A percentile compares a stretch with the other conserved stretches of the same genome.
These are phyloP conservation scores for Durusdinium trenchii DNA, from an alignment of 73 alveolate species.

Conservation along the genomic window DNA sequence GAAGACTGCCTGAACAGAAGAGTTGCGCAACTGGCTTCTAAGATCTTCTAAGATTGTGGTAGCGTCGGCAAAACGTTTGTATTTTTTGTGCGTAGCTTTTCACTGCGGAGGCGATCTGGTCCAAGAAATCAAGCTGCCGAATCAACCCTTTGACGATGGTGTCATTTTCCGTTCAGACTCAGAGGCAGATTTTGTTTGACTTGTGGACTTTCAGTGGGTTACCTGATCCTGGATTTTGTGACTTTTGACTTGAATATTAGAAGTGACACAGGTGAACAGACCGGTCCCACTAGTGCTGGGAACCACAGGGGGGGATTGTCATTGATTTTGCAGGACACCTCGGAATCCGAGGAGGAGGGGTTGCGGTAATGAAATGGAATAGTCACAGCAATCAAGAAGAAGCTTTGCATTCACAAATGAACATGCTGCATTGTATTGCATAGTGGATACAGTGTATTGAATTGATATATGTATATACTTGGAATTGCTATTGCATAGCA, in stretches of 20 bases:
- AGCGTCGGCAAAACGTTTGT: background rate
- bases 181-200: background rate
- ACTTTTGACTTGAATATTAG: background rate
- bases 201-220: background rate
- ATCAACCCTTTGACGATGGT: slow-evolving; percentile 55
- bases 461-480: too few relatives aligned
- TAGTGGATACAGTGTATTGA: background rate
- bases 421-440: background rate
- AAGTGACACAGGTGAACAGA: background rate
- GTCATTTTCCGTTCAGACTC: slow-evolving; percentile 50
- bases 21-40: background rate
- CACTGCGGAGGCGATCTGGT: slow-evolving; percentile 70
- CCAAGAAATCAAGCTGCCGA: slow-evolving; percentile 75
- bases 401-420: background rate
- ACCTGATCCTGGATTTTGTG: background rate
- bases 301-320: background rate
- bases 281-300: background rate
- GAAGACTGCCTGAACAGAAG: background rate
- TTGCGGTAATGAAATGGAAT: background rate
- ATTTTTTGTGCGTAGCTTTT: background rate
- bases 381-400: background rate
- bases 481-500: too few relatives aligned
- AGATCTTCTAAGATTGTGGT: background rate
- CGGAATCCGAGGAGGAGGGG: slow-evolving; percentile 34
- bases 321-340: slow-evolving; percentile 27